phyloP scores from a whole-genome alignment of 2,329 filamentous ascomycete genomes.

The Penicillium italicum region DNA sequence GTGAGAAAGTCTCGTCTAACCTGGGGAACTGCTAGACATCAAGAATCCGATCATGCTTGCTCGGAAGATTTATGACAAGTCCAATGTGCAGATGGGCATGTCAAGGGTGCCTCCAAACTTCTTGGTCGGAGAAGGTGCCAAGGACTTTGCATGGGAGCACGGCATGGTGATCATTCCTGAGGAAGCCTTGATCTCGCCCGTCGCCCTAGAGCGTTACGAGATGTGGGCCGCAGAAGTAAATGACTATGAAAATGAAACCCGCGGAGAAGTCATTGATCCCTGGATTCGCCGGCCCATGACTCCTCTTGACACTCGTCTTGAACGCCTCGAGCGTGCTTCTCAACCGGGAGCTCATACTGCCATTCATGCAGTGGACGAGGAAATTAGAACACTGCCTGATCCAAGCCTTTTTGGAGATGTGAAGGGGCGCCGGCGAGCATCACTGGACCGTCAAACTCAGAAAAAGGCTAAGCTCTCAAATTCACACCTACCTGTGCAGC shows the following conservation, averaged over 20 bases:
- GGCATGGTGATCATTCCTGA: constrained; percentile 70
- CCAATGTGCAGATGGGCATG: constrained; percentile 72
- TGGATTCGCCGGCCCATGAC: constrained; percentile 25
- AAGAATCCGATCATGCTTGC: constrained; percentile 90
- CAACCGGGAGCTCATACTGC: neutral
- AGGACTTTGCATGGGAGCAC: constrained; percentile 76
- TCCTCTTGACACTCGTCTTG: constrained; percentile 18
- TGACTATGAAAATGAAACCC: constrained; percentile 39
- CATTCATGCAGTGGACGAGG: neutral
- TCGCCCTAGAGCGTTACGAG: constrained; percentile 71
- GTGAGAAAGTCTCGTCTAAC: constrained; percentile 5
- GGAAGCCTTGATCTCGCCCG: constrained; percentile 74
- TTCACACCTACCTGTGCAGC: neutral
- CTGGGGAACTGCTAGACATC: constrained; percentile 45
- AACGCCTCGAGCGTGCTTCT: neutral
- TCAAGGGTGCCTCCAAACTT: constrained; percentile 89
- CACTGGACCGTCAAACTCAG: neutral
- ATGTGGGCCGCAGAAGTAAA: constrained; percentile 62
- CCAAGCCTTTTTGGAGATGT: neutral
- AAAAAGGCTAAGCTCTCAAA: neutral
- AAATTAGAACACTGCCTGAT: neutral
- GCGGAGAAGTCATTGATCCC: constrained; percentile 40
- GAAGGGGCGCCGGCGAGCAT: neutral
- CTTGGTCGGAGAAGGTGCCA: constrained; percentile 79
- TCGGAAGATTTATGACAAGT: constrained; percentile 73